Percentiles rank a stretch among this genome's conserved stretches.
phyloP scores from a whole-genome alignment of 768 basidiomycete species.

The Tylopilus vinaceipallidus region DNA sequence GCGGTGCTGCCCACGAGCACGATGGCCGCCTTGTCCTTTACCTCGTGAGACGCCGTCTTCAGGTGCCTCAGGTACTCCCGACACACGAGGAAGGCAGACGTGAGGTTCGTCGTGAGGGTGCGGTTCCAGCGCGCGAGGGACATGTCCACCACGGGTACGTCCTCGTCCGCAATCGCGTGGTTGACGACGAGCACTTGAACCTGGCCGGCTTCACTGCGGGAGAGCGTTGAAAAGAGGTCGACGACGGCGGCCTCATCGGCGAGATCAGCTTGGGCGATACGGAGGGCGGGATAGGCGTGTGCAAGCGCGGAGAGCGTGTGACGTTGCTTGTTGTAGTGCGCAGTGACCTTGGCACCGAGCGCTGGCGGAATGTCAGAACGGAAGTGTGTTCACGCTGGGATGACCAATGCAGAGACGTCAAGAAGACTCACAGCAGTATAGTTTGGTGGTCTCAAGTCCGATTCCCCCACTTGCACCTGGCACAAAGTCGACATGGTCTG shows the following conservation, averaged over 20 bases:
- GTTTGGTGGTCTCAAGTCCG: conserved; percentile 53
- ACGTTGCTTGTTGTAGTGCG: conserved; percentile 59
- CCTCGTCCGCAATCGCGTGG: conserved; percentile 50
- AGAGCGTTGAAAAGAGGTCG: conserved; percentile 42
- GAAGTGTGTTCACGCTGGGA: background rate
- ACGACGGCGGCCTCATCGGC: conserved; percentile 49
- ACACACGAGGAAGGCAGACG: conserved; percentile 60
- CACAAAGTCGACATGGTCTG: background rate
- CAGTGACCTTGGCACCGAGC: conserved; percentile 65
- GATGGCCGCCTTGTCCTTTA: conserved; percentile 55
- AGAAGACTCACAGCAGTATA: conserved; percentile 48
- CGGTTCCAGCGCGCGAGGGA: conserved; percentile 58
- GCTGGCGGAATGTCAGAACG: conserved; percentile 38
- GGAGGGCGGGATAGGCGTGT: conserved; percentile 33
- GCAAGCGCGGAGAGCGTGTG: conserved; percentile 41
- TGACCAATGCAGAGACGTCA: background rate
- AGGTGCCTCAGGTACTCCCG: conserved; percentile 56
- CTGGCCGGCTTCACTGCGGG: conserved; percentile 33
- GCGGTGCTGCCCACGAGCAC: conserved; percentile 66
- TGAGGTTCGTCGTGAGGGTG: conserved; percentile 60
- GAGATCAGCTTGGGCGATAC: conserved; percentile 52
- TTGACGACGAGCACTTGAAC: conserved; percentile 62
- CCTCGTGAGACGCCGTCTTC: conserved; percentile 31
- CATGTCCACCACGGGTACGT: conserved; percentile 54
- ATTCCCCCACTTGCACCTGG: conserved; percentile 73